Evolutionary conservation across 2,329 filamentous ascomycete genomes (phyloP), one percentile per base, ranked within the genome.

Genomic region (Davidsoniella neocaledoniae): DNA sequence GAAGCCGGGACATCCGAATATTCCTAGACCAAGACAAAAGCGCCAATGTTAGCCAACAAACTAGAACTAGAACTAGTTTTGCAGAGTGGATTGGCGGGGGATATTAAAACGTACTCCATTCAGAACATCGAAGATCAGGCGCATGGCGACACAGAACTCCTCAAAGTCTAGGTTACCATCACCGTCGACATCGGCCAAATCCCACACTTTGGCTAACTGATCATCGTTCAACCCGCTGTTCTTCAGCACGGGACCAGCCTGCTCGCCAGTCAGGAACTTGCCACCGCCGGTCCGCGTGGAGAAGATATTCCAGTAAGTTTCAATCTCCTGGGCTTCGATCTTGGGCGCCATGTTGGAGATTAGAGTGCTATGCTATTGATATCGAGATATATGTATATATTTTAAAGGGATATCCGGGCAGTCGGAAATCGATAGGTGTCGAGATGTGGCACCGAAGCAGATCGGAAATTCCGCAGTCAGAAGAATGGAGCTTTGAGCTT

Each of bases 71-170:
- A 37, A 17, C 12, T 12, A 33, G 12, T 5, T 3, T 9, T 33
- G 5, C 12, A 33, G 2, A 10, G 12, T 33, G 21, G n/a, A 14
- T 7, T 17, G 16, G 7, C 17, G 21, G 21, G 23, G 8, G 19
- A 17, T 37, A 46, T 19, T 9, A 21, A 23, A n/a, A 68, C 75
- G 54, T 73, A 93, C 86, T 59, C 91, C 91, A 61, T 98, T 98
- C 58, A 98, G 80, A 56, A 96, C 70, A 64, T 98, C 91, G 65
- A 96, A 98, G 59, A 96, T 95, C 60, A 98, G 71, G 61, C 91
- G 79, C 91, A 98, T 98, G 38, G 88, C 91, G 52, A 98, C 91
- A 65, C 91, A 98, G 65, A 98, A 98, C 72, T 98, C 91, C 68
- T 98, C 91, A 69, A 98, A 98, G 67, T 98, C 91, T 49, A 98